Base-by-base conservation (phyloP, 345 rosid genomes). In the Salix viminalis region DNA sequence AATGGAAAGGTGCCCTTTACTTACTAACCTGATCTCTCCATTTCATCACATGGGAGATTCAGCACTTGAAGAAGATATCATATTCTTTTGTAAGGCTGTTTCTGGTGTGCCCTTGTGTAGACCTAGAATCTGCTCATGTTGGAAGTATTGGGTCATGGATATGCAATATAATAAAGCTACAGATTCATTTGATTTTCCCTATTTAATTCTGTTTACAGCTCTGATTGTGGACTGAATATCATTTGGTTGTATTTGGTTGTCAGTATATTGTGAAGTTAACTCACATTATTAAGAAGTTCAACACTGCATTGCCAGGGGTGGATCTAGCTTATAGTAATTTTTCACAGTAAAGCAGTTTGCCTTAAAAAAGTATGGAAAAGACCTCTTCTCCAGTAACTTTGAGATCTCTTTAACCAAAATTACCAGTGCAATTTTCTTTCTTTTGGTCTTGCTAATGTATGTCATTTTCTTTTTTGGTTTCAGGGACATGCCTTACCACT, bases 401-500 rank as follows among this genome's bases (percentile, higher is more conserved):
- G 32, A 42, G 24, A 71, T 30, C 30, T 54, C 26, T 58, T 73
- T 73, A 12, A 56, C 36, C 36, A 75, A 5, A 58, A 28, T 7
- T 19, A 8, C 19, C 7, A 37, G 3, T 72, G n/a, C 0, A 44
- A 30, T 61, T 46, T 72, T 60, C 30, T 15, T 19, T 24, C 52
- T 16, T 52, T 19, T 41, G 14, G 5, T 23, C n/a, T 21, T 48
- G 10, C 52, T 32, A 46, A 74, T 64, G 9, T 34, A 73, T 42
- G 56, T 58, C 36, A 69, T 52, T 7, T 60, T 34, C 30, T 74
- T 26, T 12, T 32, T 79, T 73, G 42, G 52, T 77, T 72, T 61
- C 86, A 93, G 98, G 97, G 72, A 93, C 99, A 60, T 93, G 96
- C 83, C 89, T 96, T 73, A 93, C 90, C 62, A 96, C 99, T 0